Conservation (phyloP, 2,329 filamentous ascomycete genomes). For the Cladosporium sp. region DNA sequence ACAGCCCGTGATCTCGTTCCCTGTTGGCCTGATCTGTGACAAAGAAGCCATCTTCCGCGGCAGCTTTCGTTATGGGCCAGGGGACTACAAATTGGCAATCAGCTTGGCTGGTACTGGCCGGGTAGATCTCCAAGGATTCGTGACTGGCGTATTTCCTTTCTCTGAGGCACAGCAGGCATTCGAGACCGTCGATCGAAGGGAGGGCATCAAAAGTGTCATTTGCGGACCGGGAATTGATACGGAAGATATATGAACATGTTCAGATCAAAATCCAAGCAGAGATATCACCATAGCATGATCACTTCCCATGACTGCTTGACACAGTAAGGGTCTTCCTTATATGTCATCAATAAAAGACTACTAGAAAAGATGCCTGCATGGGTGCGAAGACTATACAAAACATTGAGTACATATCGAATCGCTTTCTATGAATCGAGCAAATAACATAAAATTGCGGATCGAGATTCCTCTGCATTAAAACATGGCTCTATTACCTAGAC, state of each 20-base stretch:
- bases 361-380: too few relatives aligned
- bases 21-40: constrained; percentile 79
- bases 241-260: background rate
- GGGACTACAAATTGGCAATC: constrained; percentile 80
- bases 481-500: too few relatives aligned
- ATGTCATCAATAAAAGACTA: too few relatives aligned
- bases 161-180: constrained; percentile 79
- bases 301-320: too few relatives aligned
- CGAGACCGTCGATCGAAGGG: constrained; percentile 74
- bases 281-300: too few relatives aligned
- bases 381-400: too few relatives aligned
- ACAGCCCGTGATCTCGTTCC: constrained; percentile 76
- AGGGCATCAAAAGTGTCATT: constrained; percentile 63
- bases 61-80: constrained; percentile 44
- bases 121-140: constrained; percentile 68
- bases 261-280: too few relatives aligned
- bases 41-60: constrained; percentile 83
- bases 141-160: constrained; percentile 72
- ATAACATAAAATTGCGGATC: too few relatives aligned
- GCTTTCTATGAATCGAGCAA: too few relatives aligned
- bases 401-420: too few relatives aligned
- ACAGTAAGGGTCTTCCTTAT: too few relatives aligned
- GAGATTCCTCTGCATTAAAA: too few relatives aligned
- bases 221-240: constrained; percentile 27
- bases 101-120: constrained; percentile 67